phyloP scores from a whole-genome alignment of 2,329 filamentous ascomycete species.

The Aspergillus cejpii region DNA sequence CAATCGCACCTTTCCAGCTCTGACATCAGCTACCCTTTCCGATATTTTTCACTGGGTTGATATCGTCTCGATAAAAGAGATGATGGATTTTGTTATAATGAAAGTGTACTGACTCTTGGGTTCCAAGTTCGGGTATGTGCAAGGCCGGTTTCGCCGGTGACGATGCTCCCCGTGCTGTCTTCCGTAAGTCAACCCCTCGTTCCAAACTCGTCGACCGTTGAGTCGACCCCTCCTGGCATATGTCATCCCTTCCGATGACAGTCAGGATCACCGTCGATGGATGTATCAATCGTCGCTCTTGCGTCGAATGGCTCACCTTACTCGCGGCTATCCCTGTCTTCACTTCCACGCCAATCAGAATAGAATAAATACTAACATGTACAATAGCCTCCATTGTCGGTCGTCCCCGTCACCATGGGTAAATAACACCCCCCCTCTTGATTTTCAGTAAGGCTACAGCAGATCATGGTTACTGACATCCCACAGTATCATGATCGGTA shows the following conservation, averaged over 20 bases:
- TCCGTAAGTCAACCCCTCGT: constrained; percentile 71
- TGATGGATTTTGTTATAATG: background rate
- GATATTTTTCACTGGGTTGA: background rate
- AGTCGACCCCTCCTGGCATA: constrained; percentile 12
- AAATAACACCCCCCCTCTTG: constrained; percentile 45
- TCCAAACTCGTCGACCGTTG: constrained; percentile 15
- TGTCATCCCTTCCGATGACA: background rate
- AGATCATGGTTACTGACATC: constrained; percentile 27
- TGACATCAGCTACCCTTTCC: background rate
- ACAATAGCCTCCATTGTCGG: constrained; percentile 91
- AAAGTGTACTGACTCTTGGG: background rate
- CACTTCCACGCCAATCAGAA: background rate
- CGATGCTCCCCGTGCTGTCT: constrained; percentile 98
- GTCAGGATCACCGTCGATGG: background rate
- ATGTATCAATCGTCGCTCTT: constrained; percentile 18
- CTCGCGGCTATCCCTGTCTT: background rate
- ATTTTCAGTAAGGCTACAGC: constrained; percentile 3
- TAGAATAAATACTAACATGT: constrained; percentile 17
- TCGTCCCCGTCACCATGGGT: constrained; percentile 99
- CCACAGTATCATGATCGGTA: constrained; percentile 98
- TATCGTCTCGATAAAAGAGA: background rate
- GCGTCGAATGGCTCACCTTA: constrained; percentile 14
- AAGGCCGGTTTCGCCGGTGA: constrained; percentile 99
- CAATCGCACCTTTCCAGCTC: constrained; percentile 1
- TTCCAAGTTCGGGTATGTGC: constrained; percentile 94